phyloP scores from a whole-genome alignment of 768 basidiomycete genomes.

The Chalciporus pseudorubinellus region DNA sequence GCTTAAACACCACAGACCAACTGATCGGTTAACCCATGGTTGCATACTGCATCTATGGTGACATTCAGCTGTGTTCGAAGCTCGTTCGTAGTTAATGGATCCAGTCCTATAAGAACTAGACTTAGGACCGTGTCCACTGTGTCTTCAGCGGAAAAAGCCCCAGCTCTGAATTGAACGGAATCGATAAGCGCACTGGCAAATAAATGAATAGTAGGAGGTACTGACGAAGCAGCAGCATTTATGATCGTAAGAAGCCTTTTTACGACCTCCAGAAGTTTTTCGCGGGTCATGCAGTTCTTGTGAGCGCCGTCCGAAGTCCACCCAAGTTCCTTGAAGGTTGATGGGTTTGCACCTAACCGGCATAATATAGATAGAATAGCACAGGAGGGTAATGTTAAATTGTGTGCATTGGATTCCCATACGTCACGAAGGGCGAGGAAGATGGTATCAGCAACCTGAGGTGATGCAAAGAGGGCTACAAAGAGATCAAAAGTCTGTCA shows the following conservation, averaged over 20 bases:
- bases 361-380: slow-evolving; percentile 38
- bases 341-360: slow-evolving; percentile 44
- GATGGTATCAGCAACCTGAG: slow-evolving; percentile 33
- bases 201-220: slow-evolving; percentile 2
- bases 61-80: slow-evolving; percentile 45
- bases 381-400: slow-evolving; percentile 33
- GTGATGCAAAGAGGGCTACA: slow-evolving; percentile 16
- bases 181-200: slow-evolving; percentile 1
- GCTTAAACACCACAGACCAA: slow-evolving; percentile 17
- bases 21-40: slow-evolving; percentile 33
- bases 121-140: slow-evolving; percentile 47
- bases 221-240: slow-evolving; percentile 46
- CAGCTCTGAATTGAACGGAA: slow-evolving; percentile 27
- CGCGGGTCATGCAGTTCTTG: slow-evolving; percentile 14
- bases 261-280: slow-evolving; percentile 33
- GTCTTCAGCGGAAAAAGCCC: slow-evolving; percentile 38
- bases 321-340: slow-evolving; percentile 34
- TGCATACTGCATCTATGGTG: slow-evolving; percentile 48
- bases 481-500: slow-evolving; percentile 9
- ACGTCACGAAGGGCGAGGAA: slow-evolving; percentile 35
- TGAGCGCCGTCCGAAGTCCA: slow-evolving; percentile 22
- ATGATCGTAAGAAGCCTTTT: slow-evolving; percentile 44
- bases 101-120: slow-evolving; percentile 56
- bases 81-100: slow-evolving; percentile 44
- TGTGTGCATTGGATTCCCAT: slow-evolving; percentile 23